These are phyloP conservation scores for Rhododendron simsii DNA, from an alignment of 148 eudicot species.

Conservation along the genomic window DNA sequence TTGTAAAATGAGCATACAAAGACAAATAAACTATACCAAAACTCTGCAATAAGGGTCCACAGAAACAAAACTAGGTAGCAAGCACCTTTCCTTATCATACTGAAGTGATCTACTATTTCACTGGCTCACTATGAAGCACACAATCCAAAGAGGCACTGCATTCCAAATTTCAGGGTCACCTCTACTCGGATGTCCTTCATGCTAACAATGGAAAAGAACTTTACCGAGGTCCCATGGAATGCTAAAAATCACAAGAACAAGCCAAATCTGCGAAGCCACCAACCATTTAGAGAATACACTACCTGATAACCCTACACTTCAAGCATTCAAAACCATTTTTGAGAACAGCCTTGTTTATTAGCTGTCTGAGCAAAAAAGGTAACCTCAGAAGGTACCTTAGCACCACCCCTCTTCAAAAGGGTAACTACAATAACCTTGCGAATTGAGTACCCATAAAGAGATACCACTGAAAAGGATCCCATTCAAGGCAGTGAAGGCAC, in stretches of 20 bases:
- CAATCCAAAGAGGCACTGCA: neutral
- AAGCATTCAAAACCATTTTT: neutral
- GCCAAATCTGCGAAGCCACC: neutral
- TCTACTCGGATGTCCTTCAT: neutral
- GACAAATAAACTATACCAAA: neutral
- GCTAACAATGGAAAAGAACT: neutral
- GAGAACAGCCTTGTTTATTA: neutral
- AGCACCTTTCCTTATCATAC: neutral
- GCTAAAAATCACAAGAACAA: neutral
- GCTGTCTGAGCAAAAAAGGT: neutral
- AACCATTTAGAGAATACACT: neutral
- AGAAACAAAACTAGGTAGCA: neutral
- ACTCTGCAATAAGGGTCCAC: neutral
- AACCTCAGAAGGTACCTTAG: neutral
- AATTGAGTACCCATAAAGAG: neutral
- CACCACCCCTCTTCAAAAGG: neutral
- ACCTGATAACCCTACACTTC: neutral
- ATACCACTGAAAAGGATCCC: neutral
- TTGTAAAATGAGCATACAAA: neutral
- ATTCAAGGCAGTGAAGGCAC: neutral
- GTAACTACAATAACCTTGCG: neutral
- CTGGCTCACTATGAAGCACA: neutral
- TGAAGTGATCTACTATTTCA: neutral
- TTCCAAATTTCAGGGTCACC: neutral
- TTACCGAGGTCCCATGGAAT: neutral